A percentile compares a stretch with the other conserved stretches of the same genome.
phyloP scores from a whole-genome alignment of 2,329 filamentous ascomycete species.

The Stachybotrys elegans region DNA sequence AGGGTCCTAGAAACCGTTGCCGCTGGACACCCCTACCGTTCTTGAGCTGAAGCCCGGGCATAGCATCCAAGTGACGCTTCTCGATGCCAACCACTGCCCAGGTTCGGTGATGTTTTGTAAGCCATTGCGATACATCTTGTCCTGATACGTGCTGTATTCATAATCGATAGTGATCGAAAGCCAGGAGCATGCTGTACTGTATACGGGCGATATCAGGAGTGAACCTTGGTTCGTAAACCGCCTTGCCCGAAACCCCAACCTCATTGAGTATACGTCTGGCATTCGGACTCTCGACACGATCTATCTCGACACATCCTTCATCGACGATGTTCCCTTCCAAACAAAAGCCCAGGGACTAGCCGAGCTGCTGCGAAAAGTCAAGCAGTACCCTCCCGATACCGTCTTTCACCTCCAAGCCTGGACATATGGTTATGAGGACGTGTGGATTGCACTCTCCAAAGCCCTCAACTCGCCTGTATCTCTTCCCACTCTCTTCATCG shows the following conservation, averaged over 20 bases:
- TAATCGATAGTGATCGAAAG: constrained; percentile 63
- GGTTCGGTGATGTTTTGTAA: constrained; percentile 83
- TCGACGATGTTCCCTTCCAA: constrained; percentile 40
- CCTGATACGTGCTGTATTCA: background rate
- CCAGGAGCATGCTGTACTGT: constrained; percentile 66
- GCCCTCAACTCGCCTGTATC: constrained; percentile 59
- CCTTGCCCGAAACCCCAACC: constrained; percentile 62
- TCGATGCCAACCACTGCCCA: constrained; percentile 89
- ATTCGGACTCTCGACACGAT: constrained; percentile 69
- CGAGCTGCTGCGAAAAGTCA: constrained; percentile 67
- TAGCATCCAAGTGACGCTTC: constrained; percentile 72
- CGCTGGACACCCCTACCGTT: constrained; percentile 70
- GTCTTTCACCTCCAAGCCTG: constrained; percentile 81
- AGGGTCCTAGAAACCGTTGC: constrained; percentile 62
- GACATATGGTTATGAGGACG: constrained; percentile 89
- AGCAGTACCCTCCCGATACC: constrained; percentile 64
- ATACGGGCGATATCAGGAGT: constrained; percentile 83
- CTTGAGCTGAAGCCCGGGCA: constrained; percentile 69
- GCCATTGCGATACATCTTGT: constrained; percentile 12
- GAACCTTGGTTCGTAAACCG: constrained; percentile 82
- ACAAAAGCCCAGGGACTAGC: constrained; percentile 69
- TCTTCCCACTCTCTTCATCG: background rate
- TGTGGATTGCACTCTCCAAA: constrained; percentile 77
- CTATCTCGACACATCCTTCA: constrained; percentile 85
- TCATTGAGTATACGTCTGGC: constrained; percentile 69